Percentiles rank a stretch among this genome's conserved stretches.
phyloP scores from a whole-genome alignment of 106 monocot genomes.

The Gastrodia elata region DNA sequence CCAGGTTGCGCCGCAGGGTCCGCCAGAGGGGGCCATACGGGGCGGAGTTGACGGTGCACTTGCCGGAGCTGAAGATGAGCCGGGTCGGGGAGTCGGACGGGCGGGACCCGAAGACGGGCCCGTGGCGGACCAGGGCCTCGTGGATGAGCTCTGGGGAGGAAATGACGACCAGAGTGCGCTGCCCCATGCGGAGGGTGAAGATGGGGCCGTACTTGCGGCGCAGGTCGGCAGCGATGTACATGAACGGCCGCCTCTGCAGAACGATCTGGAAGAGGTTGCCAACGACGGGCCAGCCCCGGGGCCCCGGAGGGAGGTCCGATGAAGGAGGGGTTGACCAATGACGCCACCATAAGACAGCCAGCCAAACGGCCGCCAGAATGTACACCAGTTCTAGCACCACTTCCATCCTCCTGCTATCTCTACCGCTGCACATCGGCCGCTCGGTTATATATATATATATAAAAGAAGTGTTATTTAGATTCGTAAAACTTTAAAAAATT shows the following conservation, averaged over 20 bases:
- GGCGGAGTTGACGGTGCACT: conserved; percentile 83
- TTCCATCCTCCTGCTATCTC: no score
- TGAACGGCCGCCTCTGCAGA: conserved; percentile 74
- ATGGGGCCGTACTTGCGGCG: conserved; percentile 75
- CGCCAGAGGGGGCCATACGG: conserved; percentile 86
- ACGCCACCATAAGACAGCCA: conserved; percentile 50
- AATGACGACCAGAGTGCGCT: conserved; percentile 63
- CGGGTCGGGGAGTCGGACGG: conserved; percentile 81
- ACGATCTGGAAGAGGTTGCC: conserved; percentile 85
- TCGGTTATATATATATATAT: no score
- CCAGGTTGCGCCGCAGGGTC: conserved; percentile 72
- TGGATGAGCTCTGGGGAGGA: conserved; percentile 74
- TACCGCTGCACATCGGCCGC: no score
- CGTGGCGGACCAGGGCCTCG: conserved; percentile 63
- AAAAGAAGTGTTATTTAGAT: no score
- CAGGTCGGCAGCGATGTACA: conserved; percentile 77
- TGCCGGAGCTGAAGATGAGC: conserved; percentile 66
- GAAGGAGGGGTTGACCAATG: conserved; percentile 13
- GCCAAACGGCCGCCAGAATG: conserved; percentile 8
- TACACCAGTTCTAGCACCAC: no score
- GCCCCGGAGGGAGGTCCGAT: conserved; percentile 60
- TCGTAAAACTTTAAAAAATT: no score
- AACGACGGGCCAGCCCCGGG: conserved; percentile 79
- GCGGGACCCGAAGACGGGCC: conserved; percentile 71
- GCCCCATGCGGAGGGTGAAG: conserved; percentile 86